Evolutionary conservation across 805 yeast genomes (phyloP).

Genomic region (Metschnikowia matae): DNA sequence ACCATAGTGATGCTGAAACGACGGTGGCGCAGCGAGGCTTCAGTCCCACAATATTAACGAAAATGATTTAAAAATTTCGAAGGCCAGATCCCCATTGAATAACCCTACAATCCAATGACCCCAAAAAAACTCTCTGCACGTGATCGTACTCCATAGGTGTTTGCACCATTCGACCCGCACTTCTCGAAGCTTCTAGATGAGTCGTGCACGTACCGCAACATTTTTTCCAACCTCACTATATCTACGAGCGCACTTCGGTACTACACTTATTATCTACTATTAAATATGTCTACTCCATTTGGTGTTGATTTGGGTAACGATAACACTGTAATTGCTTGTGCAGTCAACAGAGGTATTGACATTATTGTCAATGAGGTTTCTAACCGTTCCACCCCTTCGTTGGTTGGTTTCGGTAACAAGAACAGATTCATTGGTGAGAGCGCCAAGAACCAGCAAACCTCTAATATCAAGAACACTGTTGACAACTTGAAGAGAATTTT

Average conservation of each 20-base stretch:
- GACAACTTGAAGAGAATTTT: conserved; percentile 90
- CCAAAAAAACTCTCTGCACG: neutral
- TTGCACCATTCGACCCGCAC: neutral
- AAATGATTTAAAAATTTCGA: neutral
- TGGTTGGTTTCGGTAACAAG: conserved; percentile 88
- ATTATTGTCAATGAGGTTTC: conserved; percentile 97
- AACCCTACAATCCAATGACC: neutral
- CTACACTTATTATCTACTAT: neutral
- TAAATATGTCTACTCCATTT: conserved; percentile 81
- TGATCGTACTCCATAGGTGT: neutral
- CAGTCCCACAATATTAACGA: neutral
- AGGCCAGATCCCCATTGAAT: neutral
- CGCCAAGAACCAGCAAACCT: conserved; percentile 94
- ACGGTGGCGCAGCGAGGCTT: neutral
- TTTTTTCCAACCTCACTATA: conserved; percentile 5
- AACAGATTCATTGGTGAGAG: conserved; percentile 92
- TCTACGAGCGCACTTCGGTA: neutral
- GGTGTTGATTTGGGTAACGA: conserved; percentile 98
- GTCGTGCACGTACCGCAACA: conserved; percentile 18
- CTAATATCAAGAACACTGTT: conserved; percentile 94
- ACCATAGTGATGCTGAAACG: neutral
- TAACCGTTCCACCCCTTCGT: conserved; percentile 89
- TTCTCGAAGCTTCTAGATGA: conserved; percentile 26
- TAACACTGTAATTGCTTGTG: conserved; percentile 90
- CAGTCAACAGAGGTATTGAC: conserved; percentile 98